These are phyloP conservation scores for Rhodotorula toruloides DNA, from an alignment of 768 basidiomycete species.

Conservation along the genomic window DNA sequence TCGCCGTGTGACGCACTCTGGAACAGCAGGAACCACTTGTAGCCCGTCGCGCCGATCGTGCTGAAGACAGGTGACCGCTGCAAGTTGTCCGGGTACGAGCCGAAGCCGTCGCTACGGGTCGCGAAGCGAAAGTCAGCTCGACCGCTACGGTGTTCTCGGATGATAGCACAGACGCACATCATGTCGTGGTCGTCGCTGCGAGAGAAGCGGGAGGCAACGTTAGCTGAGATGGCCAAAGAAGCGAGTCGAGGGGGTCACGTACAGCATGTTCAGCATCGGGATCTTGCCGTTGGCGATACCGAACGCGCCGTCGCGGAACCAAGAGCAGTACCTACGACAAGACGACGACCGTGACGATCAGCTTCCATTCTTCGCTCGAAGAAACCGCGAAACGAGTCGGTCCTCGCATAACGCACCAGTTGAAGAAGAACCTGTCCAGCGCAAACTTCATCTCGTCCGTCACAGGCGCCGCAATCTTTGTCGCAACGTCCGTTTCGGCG, in stretches of 20 bases:
- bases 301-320: conserved; percentile 44
- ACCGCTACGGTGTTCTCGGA: not conserved
- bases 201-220: not conserved
- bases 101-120: conserved; percentile 38
- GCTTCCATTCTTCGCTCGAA: too few relatives aligned
- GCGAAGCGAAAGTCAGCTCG: not conserved
- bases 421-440: conserved; percentile 59
- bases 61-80: conserved; percentile 37
- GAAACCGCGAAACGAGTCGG: not conserved
- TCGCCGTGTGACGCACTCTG: conserved; percentile 59
- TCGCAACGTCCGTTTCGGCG: conserved; percentile 55
- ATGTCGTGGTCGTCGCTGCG: conserved; percentile 17
- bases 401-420: conserved; percentile 1
- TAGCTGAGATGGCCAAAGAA: not conserved
- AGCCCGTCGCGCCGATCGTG: conserved; percentile 69
- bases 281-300: conserved; percentile 38
- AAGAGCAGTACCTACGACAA: conserved; percentile 31
- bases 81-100: conserved; percentile 67
- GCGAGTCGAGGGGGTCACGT: conserved; percentile 46
- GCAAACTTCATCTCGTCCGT: conserved; percentile 67
- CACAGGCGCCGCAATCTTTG: conserved; percentile 59
- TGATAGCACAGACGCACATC: conserved; percentile 1
- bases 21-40: conserved; percentile 90
- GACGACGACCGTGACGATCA: too few relatives aligned
- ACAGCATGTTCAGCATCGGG: conserved; percentile 48